Evolutionary conservation across 1,284 basidiomycete species (phyloP).

Genomic region (Cystobasidiaceae sp.): DNA sequence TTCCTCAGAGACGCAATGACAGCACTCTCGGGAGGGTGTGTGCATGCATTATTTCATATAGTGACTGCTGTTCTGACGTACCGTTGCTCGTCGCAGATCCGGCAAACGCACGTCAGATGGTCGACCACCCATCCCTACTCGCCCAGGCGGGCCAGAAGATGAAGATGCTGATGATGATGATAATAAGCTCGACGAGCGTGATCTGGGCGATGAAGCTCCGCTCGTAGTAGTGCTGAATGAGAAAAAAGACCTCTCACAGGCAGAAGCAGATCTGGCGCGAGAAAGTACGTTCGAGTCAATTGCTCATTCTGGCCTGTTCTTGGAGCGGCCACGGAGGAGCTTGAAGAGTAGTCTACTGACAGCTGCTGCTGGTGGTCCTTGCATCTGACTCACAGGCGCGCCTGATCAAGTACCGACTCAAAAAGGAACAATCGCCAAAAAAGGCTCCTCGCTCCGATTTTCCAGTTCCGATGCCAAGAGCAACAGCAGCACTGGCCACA

Average conservation of each 20-base stretch:
- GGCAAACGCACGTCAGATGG: background rate
- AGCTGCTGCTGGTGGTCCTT: background rate
- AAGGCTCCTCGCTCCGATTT: slow-evolving; percentile 22
- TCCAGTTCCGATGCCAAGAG: slow-evolving; percentile 1
- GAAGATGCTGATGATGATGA: slow-evolving; percentile 66
- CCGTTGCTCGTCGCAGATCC: background rate
- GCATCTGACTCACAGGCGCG: background rate
- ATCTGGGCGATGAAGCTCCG: slow-evolving; percentile 62
- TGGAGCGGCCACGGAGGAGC: no score
- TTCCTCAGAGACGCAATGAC: slow-evolving; percentile 20
- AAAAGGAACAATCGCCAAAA: background rate
- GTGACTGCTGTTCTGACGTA: background rate
- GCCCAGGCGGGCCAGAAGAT: slow-evolving; percentile 59
- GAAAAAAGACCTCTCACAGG: slow-evolving; percentile 70
- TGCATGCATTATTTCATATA: background rate
- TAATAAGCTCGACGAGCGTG: slow-evolving; percentile 57
- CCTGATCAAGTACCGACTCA: background rate
- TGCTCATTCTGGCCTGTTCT: no score
- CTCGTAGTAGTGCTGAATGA: slow-evolving; percentile 77
- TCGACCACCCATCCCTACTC: slow-evolving; percentile 49
- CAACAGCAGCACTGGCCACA: background rate
- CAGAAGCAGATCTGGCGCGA: slow-evolving; percentile 68
- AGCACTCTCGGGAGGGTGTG: slow-evolving; percentile 24
- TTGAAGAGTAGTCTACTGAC: no score
- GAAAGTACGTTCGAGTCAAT: slow-evolving; percentile 44